Evolutionary conservation across 805 yeast species (phyloP).

Genomic region (Blastobotrys muscicola): DNA sequence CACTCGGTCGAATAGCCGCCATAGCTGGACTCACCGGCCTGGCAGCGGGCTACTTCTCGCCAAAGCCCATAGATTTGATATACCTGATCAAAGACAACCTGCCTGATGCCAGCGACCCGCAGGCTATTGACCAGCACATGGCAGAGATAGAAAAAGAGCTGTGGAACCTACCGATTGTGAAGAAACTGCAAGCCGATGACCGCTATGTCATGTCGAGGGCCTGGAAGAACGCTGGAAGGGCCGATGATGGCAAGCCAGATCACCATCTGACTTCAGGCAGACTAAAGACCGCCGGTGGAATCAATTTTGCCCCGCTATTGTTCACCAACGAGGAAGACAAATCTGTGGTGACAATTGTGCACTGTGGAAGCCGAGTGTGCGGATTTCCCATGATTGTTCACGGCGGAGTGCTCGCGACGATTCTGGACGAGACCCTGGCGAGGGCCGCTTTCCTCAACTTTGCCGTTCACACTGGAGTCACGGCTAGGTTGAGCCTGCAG

Average conservation of each 20-base stretch:
- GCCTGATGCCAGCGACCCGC: conserved; percentile 1
- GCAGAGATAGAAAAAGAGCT: conserved; percentile 38
- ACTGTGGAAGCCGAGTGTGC: conserved; percentile 66
- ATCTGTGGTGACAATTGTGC: conserved; percentile 59
- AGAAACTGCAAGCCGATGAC: conserved; percentile 35
- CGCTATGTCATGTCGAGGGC: conserved; percentile 32
- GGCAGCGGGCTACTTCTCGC: conserved; percentile 2
- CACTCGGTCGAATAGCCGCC: too few relatives aligned
- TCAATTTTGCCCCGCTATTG: conserved; percentile 62
- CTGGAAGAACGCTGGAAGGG: conserved; percentile 22
- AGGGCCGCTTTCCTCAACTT: conserved; percentile 12
- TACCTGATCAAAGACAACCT: conserved; percentile 1
- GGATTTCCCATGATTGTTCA: conserved; percentile 86
- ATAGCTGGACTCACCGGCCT: neutral
- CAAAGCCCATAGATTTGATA: neutral
- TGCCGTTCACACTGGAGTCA: conserved; percentile 8
- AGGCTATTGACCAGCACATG: neutral
- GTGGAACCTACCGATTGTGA: conserved; percentile 41
- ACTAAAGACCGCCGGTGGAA: conserved; percentile 65
- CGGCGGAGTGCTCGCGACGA: conserved; percentile 79
- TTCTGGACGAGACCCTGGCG: conserved; percentile 61
- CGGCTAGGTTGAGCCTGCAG: conserved; percentile 27
- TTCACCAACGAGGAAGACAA: conserved; percentile 47
- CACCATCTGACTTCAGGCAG: conserved; percentile 39
- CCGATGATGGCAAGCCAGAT: conserved; percentile 17